Conservation (phyloP, 1,284 basidiomycete species). For the Sparassis latifolia region DNA sequence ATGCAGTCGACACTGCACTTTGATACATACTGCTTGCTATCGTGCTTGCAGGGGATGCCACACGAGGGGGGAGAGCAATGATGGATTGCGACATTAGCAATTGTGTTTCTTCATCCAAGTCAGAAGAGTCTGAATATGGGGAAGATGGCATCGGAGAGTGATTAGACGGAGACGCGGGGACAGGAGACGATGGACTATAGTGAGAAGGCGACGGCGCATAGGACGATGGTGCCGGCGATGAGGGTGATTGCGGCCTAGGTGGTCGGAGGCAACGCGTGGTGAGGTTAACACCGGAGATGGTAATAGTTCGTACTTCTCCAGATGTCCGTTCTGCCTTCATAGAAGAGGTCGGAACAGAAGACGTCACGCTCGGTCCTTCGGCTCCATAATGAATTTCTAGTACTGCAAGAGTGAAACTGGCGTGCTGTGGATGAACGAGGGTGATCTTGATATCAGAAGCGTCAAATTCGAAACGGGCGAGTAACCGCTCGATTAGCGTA, state of each 20-base stretch:
- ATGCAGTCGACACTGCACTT: conserved; percentile 55
- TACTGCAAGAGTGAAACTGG: conserved; percentile 55
- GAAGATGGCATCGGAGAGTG: conserved; percentile 21
- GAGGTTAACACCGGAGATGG: conserved; percentile 35
- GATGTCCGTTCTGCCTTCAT: conserved; percentile 2
- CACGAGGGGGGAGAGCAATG: conserved; percentile 39
- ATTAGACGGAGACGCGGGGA: neutral
- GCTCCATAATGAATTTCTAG: conserved; percentile 54
- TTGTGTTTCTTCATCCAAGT: conserved; percentile 58
- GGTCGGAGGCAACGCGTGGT: conserved; percentile 36
- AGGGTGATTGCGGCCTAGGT: conserved; percentile 12
- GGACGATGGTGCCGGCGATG: conserved; percentile 4
- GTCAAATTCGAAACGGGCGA: conserved; percentile 78
- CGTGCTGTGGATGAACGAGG: conserved; percentile 52
- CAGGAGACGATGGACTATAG: conserved; percentile 1
- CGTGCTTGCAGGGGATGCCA: conserved; percentile 38
- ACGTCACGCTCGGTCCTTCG: conserved; percentile 19
- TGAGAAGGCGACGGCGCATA: neutral
- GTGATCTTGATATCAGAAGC: conserved; percentile 65
- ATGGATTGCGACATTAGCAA: conserved; percentile 73
- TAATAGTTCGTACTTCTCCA: conserved; percentile 3
- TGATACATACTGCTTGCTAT: conserved; percentile 51
- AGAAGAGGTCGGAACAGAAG: neutral
- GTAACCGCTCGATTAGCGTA: conserved; percentile 74
- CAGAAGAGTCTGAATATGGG: conserved; percentile 32